A percentile compares a stretch with the other conserved stretches of the same genome.
These are phyloP conservation scores for Aureobasidium lini DNA, from an alignment of 2,329 filamentous ascomycete species.

Conservation along the genomic window DNA sequence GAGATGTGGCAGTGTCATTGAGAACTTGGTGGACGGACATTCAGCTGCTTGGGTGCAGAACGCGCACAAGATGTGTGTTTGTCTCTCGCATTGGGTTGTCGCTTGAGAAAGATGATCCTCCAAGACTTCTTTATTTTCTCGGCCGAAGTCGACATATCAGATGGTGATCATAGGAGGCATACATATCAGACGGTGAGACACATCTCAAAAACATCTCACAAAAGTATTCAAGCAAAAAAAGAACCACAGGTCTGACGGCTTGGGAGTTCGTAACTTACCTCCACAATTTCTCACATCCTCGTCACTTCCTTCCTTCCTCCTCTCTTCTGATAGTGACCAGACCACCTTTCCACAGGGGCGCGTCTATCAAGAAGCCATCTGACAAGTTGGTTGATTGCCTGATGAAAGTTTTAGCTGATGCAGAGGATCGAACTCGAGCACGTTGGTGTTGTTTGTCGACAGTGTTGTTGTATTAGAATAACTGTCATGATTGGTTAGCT, in stretches of 20 bases:
- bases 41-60: slow-evolving; percentile 24
- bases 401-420: not conserved
- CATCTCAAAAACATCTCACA: no score
- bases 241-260: not conserved
- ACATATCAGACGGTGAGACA: not conserved
- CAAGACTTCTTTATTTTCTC: not conserved
- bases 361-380: not conserved
- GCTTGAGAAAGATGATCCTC: not conserved
- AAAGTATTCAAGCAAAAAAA: not conserved
- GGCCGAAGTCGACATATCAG: no score
- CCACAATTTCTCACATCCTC: not conserved
- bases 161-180: no score
- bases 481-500: not conserved
- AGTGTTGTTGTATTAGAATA: not conserved
- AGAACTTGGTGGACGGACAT: slow-evolving; percentile 31
- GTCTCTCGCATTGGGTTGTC: slow-evolving; percentile 18
- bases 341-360: slow-evolving; percentile 1
- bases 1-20: slow-evolving; percentile 39
- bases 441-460: not conserved
- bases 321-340: slow-evolving; percentile 1
- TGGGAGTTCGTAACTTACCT: not conserved
- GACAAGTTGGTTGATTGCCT: not conserved
- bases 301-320: not conserved
- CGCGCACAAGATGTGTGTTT: slow-evolving; percentile 25
- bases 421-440: not conserved